Conservation (phyloP, 306 rosid species). For the Begonia peltatifolia region DNA sequence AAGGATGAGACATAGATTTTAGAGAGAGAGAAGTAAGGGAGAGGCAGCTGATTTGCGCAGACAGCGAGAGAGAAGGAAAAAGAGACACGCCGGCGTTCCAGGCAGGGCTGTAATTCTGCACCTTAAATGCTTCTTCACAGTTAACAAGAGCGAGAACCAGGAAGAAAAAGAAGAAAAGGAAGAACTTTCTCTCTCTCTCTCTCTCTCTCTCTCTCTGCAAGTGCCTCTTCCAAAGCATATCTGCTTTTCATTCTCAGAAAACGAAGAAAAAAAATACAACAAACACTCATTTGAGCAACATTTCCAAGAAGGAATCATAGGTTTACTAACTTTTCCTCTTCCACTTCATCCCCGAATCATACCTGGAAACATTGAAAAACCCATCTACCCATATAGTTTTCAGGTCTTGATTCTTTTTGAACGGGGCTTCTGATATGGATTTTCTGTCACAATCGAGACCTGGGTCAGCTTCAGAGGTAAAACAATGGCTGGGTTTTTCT, state of each 20-base stretch:
- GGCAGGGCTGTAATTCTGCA: conserved; percentile 29
- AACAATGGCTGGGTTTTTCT: conserved; percentile 82
- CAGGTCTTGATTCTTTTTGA: conserved; percentile 8
- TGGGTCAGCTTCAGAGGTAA: conserved; percentile 20
- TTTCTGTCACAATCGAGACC: conserved; percentile 27
- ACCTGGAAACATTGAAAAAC: background rate
- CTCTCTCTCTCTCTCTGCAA: too few species aligned
- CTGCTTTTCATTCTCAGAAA: background rate
- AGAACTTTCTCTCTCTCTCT: conserved; percentile 10
- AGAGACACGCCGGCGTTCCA: conserved; percentile 89
- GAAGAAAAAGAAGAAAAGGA: conserved; percentile 6
- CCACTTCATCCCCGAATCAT: background rate
- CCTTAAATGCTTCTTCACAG: conserved; percentile 28
- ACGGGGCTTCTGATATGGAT: conserved; percentile 63
- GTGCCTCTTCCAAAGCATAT: too few species aligned
- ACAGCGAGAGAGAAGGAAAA: conserved; percentile 28
- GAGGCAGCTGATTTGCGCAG: conserved; percentile 11
- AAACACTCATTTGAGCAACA: too few species aligned
- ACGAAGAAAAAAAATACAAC: background rate
- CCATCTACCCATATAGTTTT: conserved; percentile 1
- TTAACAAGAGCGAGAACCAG: background rate
- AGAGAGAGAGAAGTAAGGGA: conserved; percentile 1
- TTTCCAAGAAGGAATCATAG: background rate
- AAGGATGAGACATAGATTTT: conserved; percentile 1
- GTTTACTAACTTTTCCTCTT: background rate